Evolutionary conservation across 192 early-diverging fungal species (phyloP).

Genomic region (Coemansia sp.): DNA sequence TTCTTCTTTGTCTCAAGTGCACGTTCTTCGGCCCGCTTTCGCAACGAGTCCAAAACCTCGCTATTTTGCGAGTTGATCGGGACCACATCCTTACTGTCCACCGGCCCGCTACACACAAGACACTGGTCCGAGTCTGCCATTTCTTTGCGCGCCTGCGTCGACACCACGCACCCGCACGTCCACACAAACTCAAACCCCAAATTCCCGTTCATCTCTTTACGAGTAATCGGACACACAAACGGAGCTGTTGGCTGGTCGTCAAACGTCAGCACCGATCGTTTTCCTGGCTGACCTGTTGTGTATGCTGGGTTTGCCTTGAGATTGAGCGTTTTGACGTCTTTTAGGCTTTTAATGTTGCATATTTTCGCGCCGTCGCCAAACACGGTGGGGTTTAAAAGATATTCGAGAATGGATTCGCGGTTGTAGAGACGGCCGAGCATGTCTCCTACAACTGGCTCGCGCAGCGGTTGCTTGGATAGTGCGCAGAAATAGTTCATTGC

Average conservation of each 20-base stretch:
- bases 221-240: slow-evolving; percentile 50
- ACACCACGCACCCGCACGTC: slow-evolving; percentile 51
- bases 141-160: slow-evolving; percentile 39
- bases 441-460: slow-evolving; percentile 59
- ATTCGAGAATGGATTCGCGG: slow-evolving; percentile 64
- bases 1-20: slow-evolving; percentile 16
- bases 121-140: slow-evolving; percentile 10
- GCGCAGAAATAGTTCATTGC: slow-evolving; percentile 38
- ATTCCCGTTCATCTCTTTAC: slow-evolving; percentile 53
- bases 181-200: slow-evolving; percentile 40
- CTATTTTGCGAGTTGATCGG: slow-evolving; percentile 31
- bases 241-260: slow-evolving; percentile 21
- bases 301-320: slow-evolving; percentile 14
- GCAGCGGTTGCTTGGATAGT: slow-evolving; percentile 50
- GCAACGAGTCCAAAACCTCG: slow-evolving; percentile 17
- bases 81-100: slow-evolving; percentile 16
- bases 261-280: slow-evolving; percentile 1
- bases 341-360: slow-evolving; percentile 17
- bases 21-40: slow-evolving; percentile 13
- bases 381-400: slow-evolving; percentile 52
- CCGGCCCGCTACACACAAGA: slow-evolving; percentile 25
- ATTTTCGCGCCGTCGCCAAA: slow-evolving; percentile 64
- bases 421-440: slow-evolving; percentile 71
- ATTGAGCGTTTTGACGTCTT: slow-evolving; percentile 29
- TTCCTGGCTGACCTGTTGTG: background rate